Evolutionary conservation across 1,139 yeast species (phyloP).

Genomic region (Debaryomyces singareniensis): DNA sequence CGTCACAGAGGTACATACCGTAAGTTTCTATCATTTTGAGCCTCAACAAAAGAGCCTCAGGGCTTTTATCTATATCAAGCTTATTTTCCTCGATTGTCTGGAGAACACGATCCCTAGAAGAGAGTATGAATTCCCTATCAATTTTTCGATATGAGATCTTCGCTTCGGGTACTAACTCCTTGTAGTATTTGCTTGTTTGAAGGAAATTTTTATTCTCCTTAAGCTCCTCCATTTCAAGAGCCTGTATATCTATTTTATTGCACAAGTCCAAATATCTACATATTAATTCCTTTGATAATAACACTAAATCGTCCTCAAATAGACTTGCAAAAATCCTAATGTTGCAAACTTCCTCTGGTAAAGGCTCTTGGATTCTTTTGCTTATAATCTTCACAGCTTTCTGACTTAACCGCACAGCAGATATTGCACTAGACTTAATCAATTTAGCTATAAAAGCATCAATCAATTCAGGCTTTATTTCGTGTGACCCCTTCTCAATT

Average conservation of each 20-base stretch:
- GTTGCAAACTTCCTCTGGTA: neutral
- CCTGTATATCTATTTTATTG: neutral
- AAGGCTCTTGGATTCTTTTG: neutral
- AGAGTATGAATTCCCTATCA: conserved; percentile 1
- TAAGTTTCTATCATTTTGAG: conserved; percentile 25
- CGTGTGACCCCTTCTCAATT: conserved; percentile 1
- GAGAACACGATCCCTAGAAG: conserved; percentile 3
- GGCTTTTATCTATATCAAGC: conserved; percentile 19
- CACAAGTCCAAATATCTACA: neutral
- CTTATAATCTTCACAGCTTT: neutral
- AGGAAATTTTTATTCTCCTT: conserved; percentile 3
- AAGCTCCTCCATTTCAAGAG: neutral
- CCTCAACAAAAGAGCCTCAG: conserved; percentile 22
- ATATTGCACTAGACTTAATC: neutral
- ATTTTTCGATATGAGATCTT: neutral
- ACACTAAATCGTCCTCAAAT: neutral
- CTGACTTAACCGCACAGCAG: neutral
- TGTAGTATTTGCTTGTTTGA: conserved; percentile 1
- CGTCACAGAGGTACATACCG: conserved; percentile 30
- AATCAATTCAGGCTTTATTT: neutral
- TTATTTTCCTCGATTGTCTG: conserved; percentile 14
- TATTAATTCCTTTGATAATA: neutral
- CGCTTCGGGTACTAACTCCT: conserved; percentile 5
- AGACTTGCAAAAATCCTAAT: neutral
- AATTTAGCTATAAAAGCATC: neutral